Conservation (phyloP, 192 early-diverging fungal genomes). For the Coemansia sp. region DNA sequence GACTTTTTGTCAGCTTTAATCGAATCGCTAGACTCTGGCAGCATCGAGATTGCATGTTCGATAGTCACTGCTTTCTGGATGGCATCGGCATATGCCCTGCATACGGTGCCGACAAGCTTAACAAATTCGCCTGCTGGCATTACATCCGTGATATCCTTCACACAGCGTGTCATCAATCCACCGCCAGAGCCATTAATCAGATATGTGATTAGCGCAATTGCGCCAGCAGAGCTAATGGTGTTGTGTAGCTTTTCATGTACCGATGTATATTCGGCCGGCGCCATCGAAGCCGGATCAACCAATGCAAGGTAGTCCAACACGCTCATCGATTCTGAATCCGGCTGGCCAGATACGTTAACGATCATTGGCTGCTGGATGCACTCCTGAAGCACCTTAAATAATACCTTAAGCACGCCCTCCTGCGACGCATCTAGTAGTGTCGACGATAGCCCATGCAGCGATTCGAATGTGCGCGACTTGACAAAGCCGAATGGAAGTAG, state of each 20-base stretch:
- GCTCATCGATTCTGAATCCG: not conserved
- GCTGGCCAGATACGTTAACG: not conserved
- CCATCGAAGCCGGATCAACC: conserved; percentile 25
- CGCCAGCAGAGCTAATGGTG: conserved; percentile 26
- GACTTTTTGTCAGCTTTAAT: conserved; percentile 20
- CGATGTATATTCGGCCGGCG: conserved; percentile 19
- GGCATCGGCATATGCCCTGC: conserved; percentile 18
- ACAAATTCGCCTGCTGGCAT: conserved; percentile 37
- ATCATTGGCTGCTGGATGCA: conserved; percentile 17
- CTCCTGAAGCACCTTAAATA: conserved; percentile 36
- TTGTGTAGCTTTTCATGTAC: conserved; percentile 33
- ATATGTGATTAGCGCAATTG: conserved; percentile 38
- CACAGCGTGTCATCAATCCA: conserved; percentile 34
- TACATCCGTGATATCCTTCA: conserved; percentile 31
- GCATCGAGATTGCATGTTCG: conserved; percentile 24
- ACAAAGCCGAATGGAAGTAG: conserved; percentile 52
- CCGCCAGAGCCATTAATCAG: conserved; percentile 42
- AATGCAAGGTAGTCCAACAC: conserved; percentile 28
- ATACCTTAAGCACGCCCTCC: conserved; percentile 33
- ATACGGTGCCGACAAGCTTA: conserved; percentile 16
- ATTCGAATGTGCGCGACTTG: conserved; percentile 51
- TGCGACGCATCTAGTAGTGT: conserved; percentile 48
- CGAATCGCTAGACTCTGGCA: conserved; percentile 21
- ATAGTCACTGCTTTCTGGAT: conserved; percentile 38
- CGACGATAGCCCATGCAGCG: conserved; percentile 45